These are phyloP conservation scores for Yamadazyma olivae DNA, from an alignment of 805 yeast species.

Conservation along the genomic window DNA sequence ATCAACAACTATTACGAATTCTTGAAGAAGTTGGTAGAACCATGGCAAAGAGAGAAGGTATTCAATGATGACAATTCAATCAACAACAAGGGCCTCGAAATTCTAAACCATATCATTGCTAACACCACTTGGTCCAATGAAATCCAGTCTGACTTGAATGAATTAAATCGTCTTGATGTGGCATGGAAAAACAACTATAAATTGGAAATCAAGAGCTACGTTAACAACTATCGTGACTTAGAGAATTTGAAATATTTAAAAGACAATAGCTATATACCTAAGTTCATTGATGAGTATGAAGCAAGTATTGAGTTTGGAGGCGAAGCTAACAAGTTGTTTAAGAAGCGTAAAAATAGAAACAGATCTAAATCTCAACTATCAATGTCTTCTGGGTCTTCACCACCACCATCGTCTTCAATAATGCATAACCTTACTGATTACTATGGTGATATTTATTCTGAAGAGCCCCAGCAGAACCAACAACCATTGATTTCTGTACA, in stretches of 20 bases:
- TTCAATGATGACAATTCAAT: slow-evolving; percentile 29
- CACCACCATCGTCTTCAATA: slow-evolving; percentile 2
- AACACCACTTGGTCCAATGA: slow-evolving; percentile 32
- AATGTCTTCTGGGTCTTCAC: slow-evolving; percentile 1
- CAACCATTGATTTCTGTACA: slow-evolving; percentile 3
- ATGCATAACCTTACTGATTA: slow-evolving; percentile 7
- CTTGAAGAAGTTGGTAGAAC: slow-evolving; percentile 7
- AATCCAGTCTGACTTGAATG: slow-evolving; percentile 23
- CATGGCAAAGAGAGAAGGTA: slow-evolving; percentile 15
- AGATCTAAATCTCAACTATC: slow-evolving; percentile 10
- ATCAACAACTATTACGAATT: slow-evolving; percentile 15
- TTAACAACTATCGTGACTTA: slow-evolving; percentile 6
- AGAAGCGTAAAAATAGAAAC: slow-evolving; percentile 7
- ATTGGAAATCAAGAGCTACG: slow-evolving; percentile 26
- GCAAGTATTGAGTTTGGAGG: slow-evolving; percentile 42
- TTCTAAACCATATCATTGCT: slow-evolving; percentile 19
- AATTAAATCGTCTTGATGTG: slow-evolving; percentile 22
- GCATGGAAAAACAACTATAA: slow-evolving; percentile 30
- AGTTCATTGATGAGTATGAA: slow-evolving; percentile 29
- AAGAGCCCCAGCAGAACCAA: slow-evolving; percentile 3
- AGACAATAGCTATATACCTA: slow-evolving; percentile 29
- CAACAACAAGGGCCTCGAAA: slow-evolving; percentile 22
- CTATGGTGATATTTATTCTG: slow-evolving; percentile 15
- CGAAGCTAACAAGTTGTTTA: slow-evolving; percentile 20
- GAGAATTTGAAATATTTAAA: slow-evolving; percentile 23